phyloP scores from a whole-genome alignment of 2,329 filamentous ascomycete species.

The Trichoderma harzianum region DNA sequence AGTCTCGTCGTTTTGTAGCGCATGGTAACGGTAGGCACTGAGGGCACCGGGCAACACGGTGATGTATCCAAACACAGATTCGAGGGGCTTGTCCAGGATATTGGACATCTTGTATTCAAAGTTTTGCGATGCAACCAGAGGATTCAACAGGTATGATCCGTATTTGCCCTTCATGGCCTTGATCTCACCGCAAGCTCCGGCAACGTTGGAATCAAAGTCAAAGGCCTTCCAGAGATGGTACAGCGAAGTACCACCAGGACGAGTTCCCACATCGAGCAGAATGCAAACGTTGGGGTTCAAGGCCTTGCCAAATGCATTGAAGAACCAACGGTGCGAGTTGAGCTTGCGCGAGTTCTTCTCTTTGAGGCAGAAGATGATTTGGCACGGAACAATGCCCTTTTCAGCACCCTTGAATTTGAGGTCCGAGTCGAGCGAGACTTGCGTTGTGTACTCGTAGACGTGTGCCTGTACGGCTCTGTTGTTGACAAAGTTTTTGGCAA shows the following conservation, averaged over 20 bases:
- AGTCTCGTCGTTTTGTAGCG: conserved; percentile 92
- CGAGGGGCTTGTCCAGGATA: conserved; percentile 93
- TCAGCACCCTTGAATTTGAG: conserved; percentile 99
- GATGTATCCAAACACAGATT: conserved; percentile 97
- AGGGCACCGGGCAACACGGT: conserved; percentile 93
- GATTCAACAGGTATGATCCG: conserved; percentile 82
- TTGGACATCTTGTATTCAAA: conserved; percentile 99
- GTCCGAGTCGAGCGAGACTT: conserved; percentile 91
- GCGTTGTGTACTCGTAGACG: conserved; percentile 98
- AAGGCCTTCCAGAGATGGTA: conserved; percentile 99
- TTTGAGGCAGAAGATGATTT: conserved; percentile 98
- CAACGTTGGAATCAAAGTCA: conserved; percentile 95
- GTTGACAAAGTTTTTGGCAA: conserved; percentile 98
- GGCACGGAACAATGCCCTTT: conserved; percentile 96
- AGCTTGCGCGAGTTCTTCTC: conserved; percentile 97
- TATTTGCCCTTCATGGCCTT: conserved; percentile 91
- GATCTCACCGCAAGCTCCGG: conserved; percentile 95
- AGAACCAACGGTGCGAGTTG: conserved; percentile 98
- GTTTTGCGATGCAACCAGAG: conserved; percentile 93
- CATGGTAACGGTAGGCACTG: conserved; percentile 93
- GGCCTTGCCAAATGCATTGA: conserved; percentile 92
- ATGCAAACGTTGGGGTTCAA: conserved; percentile 97
- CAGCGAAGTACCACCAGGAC: conserved; percentile 82
- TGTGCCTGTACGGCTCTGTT: conserved; percentile 92
- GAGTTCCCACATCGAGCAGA: conserved; percentile 91